These are phyloP conservation scores for Vitis hybrid DNA, from an alignment of 177 flowering plant genomes.

Conservation along the genomic window DNA sequence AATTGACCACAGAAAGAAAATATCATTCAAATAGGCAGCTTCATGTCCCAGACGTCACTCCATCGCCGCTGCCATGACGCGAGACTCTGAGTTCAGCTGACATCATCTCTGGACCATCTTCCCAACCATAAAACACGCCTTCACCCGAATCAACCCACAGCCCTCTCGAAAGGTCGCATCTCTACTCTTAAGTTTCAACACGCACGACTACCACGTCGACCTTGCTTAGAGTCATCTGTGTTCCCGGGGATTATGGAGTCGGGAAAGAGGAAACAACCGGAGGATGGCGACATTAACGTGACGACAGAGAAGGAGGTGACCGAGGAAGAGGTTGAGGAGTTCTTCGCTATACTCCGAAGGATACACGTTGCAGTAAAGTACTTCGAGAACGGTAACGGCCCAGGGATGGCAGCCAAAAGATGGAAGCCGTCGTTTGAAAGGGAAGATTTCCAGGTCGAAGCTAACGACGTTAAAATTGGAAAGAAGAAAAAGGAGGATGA, in stretches of 20 bases:
- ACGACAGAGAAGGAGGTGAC: constrained; percentile 10
- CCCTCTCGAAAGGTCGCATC: too few species aligned
- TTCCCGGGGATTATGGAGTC: neutral
- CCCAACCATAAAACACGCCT: neutral
- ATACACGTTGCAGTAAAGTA: constrained; percentile 28
- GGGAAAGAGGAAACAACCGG: constrained; percentile 1
- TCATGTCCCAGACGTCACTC: neutral
- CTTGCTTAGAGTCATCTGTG: neutral
- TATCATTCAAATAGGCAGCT: neutral
- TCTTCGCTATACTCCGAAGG: constrained; percentile 32
- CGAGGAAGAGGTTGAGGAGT: constrained; percentile 39
- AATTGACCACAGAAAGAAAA: too few species aligned
- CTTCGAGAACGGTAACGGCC: constrained; percentile 10
- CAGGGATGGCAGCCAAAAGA: constrained; percentile 3
- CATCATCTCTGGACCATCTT: neutral
- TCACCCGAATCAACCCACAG: too few species aligned
- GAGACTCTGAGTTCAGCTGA: neutral
- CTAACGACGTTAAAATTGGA: neutral
- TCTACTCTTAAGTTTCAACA: neutral
- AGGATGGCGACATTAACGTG: neutral
- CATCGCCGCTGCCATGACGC: neutral
- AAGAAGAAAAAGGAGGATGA: neutral
- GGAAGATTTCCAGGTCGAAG: constrained; percentile 6
- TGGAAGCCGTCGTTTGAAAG: constrained; percentile 4
- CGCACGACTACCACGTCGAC: neutral